A percentile compares a stretch with the other conserved stretches of the same genome.
Evolutionary conservation across 768 basidiomycete genomes (phyloP).

Genomic region (Dentipellis fragilis): DNA sequence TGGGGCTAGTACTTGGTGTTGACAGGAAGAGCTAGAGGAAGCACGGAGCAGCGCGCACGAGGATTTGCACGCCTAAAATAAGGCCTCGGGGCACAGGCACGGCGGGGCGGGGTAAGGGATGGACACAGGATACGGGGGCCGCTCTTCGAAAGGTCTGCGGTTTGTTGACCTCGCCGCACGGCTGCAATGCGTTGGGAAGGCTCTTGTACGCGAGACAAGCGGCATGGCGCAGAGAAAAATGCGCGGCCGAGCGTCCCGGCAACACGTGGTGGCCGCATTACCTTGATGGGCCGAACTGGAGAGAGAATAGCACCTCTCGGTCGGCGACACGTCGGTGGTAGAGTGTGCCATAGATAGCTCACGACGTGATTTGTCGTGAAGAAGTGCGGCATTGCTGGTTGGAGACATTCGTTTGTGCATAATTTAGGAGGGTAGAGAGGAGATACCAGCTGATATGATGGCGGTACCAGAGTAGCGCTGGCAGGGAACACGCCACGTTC

Average conservation of each 20-base stretch:
- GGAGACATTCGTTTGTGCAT: background rate
- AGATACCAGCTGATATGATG: background rate
- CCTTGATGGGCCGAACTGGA: background rate
- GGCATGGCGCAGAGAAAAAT: background rate
- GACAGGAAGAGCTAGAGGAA: background rate
- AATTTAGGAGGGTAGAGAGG: background rate
- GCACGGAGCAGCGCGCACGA: background rate
- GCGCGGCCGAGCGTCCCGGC: background rate
- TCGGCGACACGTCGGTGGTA: no score
- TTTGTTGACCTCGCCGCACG: background rate
- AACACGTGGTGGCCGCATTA: background rate
- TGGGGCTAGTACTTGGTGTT: background rate
- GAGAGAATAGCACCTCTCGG: no score
- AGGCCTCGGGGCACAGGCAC: background rate
- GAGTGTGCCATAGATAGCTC: no score
- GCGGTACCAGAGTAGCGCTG: background rate
- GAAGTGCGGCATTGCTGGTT: no score
- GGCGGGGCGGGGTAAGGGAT: background rate
- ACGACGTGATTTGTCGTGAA: no score
- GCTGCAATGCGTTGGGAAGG: background rate
- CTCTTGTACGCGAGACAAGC: background rate
- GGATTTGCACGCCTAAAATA: background rate
- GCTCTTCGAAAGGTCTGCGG: no score
- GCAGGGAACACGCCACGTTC: background rate
- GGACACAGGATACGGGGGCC: background rate